Base-by-base conservation (phyloP, 805 yeast genomes). In the Saccharomyces kudriavzevii region DNA sequence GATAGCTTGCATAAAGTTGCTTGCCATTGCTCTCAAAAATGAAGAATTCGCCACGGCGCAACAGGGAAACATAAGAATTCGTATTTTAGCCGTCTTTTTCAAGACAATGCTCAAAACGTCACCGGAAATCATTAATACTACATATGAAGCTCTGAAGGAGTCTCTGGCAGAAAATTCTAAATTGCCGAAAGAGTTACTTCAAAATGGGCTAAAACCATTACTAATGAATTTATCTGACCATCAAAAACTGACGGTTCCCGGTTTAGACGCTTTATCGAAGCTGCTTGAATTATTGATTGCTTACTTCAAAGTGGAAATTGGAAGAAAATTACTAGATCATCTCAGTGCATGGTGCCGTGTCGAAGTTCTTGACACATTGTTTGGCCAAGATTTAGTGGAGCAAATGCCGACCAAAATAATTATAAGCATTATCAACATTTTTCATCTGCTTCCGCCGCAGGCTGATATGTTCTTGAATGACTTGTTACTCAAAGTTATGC, bases 261-360 rank as follows among this genome's bases (percentile, higher is more conserved):
- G 97, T 1, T 74, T 94, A 20, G 96, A 92, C 64, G 97, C 98
- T 0, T 74, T 94, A 24, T 95, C 97, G 0, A 76, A 95, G 47
- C 75, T 94, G 30, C 75, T 94, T 45, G 97, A 92, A 64, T 74
- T 95, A 24, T 74, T 94, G 59, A 90, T 92, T 35, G 89, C 95
- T 3, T 92, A 94, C 64, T 94, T 94, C 76, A 87, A 95, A 67
- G 97, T 95, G 20, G 99, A 94, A 68, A 92, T 94, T 59, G 99
- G 99, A 30, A 80, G 90, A 49, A 94, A 94, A 63, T 72, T 94
- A 50, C 77, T 95, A 30, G 98, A 94, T 65, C 99, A 94, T 70
- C 75, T 94, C 58, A 86, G 85, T 80, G 96, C 97, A 0, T 91
- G 97, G 96, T 96, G 97, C 0, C 91, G 88, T 61, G 89, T 94